Evolutionary conservation across 768 basidiomycete species (phyloP).

Genomic region (Tephrocybe sp.): DNA sequence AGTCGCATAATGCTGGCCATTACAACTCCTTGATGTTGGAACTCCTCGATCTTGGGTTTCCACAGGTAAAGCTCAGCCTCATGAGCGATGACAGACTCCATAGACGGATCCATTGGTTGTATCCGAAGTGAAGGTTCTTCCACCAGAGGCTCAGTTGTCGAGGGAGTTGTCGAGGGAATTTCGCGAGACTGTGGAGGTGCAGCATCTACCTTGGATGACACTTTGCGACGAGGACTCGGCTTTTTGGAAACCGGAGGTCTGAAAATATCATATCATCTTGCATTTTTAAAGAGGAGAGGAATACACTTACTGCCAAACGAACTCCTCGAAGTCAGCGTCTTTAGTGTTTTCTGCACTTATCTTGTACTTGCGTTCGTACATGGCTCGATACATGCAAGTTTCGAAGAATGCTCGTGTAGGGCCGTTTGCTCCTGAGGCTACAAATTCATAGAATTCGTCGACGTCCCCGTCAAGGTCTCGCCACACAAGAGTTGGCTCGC

Average conservation of each 20-base stretch:
- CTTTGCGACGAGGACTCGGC: slow-evolving; percentile 30
- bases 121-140: neutral
- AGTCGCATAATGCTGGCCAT: slow-evolving; percentile 51
- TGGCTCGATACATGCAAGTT: slow-evolving; percentile 90
- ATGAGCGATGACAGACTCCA: slow-evolving; percentile 33
- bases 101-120: slow-evolving; percentile 21
- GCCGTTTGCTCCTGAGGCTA: slow-evolving; percentile 72
- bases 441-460: slow-evolving; percentile 93
- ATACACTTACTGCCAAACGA: slow-evolving; percentile 77
- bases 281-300: neutral
- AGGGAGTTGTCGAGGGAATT: slow-evolving; percentile 2
- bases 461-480: slow-evolving; percentile 88
- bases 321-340: slow-evolving; percentile 72
- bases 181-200: slow-evolving; percentile 7
- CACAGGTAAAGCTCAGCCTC: slow-evolving; percentile 63
- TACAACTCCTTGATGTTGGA: slow-evolving; percentile 52
- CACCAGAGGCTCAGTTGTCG: slow-evolving; percentile 4
- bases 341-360: slow-evolving; percentile 62
- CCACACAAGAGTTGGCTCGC: slow-evolving; percentile 85
- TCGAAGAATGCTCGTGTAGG: slow-evolving; percentile 89
- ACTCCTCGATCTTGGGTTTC: slow-evolving; percentile 48
- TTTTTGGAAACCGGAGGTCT: slow-evolving; percentile 38
- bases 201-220: slow-evolving; percentile 22
- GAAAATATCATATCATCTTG: neutral
- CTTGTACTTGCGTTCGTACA: slow-evolving; percentile 93